Evolutionary conservation across 257 asterid genomes (phyloP).

Genomic region (Ocimum tenuiflorum): DNA sequence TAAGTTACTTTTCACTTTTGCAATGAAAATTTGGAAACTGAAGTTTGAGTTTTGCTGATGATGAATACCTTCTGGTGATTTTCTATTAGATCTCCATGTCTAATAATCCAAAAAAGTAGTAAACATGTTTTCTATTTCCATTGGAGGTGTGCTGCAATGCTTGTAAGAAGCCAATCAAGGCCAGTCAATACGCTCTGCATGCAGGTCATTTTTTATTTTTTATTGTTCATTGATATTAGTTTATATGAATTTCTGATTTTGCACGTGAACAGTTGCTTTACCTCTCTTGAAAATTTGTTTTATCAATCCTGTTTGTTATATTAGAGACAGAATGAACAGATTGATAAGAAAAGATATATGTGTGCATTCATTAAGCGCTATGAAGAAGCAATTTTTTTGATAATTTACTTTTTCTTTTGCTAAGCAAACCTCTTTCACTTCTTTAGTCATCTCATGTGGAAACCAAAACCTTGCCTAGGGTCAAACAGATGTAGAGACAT

Average conservation of each 20-base stretch:
- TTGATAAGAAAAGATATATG: not conserved
- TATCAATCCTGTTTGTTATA: not conserved
- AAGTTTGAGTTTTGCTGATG: conserved; percentile 1
- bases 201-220: conserved; percentile 48
- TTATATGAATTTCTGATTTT: conserved; percentile 13
- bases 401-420: too few species aligned
- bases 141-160: conserved; percentile 87
- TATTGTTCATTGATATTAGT: conserved; percentile 11
- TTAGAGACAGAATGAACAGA: not conserved
- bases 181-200: conserved; percentile 70
- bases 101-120: conserved; percentile 19
- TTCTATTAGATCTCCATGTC: conserved; percentile 7
- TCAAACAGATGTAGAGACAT: too few species aligned
- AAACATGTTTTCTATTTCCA: conserved; percentile 19
- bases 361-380: not conserved
- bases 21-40: not conserved
- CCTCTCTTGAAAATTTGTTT: not conserved
- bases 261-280: conserved; percentile 6
- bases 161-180: conserved; percentile 88
- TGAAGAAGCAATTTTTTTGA: too few species aligned
- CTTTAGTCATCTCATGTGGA: too few species aligned
- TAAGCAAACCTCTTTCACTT: too few species aligned
- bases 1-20: not conserved
- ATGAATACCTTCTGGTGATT: not conserved
- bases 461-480: too few species aligned